These are phyloP conservation scores for Endocalyx cinctus DNA, from an alignment of 2,329 filamentous ascomycete genomes.

Conservation along the genomic window DNA sequence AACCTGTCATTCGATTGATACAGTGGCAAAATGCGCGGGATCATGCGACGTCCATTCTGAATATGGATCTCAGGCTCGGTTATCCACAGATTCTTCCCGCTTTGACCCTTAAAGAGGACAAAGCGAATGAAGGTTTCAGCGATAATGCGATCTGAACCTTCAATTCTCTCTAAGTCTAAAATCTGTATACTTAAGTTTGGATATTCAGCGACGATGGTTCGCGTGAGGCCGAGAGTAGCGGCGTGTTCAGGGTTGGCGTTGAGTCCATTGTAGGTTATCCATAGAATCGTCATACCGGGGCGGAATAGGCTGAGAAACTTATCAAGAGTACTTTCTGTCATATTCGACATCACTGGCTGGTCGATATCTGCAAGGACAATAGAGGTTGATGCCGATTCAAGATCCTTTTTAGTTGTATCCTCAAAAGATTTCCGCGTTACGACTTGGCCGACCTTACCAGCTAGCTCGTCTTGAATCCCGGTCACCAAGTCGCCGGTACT, in stretches of 20 bases:
- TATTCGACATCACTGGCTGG: constrained; percentile 26
- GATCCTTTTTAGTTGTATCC: constrained; percentile 12
- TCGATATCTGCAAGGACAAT: constrained; percentile 35
- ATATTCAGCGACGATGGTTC: constrained; percentile 26
- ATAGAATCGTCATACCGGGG: constrained; percentile 18
- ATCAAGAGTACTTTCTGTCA: constrained; percentile 28
- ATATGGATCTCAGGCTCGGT: constrained; percentile 36
- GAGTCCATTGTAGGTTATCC: constrained; percentile 18
- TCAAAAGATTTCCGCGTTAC: constrained; percentile 21
- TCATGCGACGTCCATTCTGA: constrained; percentile 25
- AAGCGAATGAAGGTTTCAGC: constrained; percentile 15
- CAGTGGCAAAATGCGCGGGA: constrained; percentile 37
- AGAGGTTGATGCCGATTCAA: constrained; percentile 23
- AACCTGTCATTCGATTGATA: constrained; percentile 31
- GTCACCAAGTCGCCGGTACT: constrained; percentile 14
- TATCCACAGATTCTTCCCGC: constrained; percentile 18
- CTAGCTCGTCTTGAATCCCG: constrained; percentile 17
- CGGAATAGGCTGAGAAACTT: constrained; percentile 18
- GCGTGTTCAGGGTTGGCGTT: constrained; percentile 20
- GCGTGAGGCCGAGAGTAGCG: constrained; percentile 25
- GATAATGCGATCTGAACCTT: constrained; percentile 10
- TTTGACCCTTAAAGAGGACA: not conserved
- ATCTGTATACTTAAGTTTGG: constrained; percentile 21
- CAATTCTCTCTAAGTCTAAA: constrained; percentile 19
- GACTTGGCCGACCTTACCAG: constrained; percentile 14